Evolutionary conservation across 768 basidiomycete species (phyloP).

Genomic region (Amylocystis lapponica): DNA sequence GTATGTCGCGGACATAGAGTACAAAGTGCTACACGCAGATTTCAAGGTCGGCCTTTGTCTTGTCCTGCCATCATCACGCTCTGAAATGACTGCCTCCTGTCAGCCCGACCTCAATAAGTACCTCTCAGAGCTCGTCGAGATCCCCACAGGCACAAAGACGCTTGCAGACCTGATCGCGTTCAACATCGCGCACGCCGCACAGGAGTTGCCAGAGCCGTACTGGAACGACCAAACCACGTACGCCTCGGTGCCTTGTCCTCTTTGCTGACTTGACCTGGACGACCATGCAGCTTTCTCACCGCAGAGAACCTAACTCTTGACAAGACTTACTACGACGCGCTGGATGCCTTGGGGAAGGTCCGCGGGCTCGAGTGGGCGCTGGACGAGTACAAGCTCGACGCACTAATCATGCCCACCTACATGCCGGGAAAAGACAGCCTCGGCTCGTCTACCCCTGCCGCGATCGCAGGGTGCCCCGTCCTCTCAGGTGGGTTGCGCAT

Average conservation of each 20-base stretch:
- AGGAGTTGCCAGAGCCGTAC: slow-evolving; percentile 37
- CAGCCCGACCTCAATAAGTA: slow-evolving; percentile 54
- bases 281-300: slow-evolving; percentile 19
- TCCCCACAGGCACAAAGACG: slow-evolving; percentile 50
- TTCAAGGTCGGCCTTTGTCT: slow-evolving; percentile 42
- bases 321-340: slow-evolving; percentile 25
- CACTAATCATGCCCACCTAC: slow-evolving; percentile 21
- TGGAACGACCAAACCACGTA: slow-evolving; percentile 32
- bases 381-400: slow-evolving; percentile 26
- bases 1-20: slow-evolving; percentile 43
- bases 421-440: too few species aligned
- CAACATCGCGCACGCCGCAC: slow-evolving; percentile 42
- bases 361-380: slow-evolving; percentile 31
- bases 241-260: not conserved
- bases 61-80: not conserved
- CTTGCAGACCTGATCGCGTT: slow-evolving; percentile 54
- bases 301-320: slow-evolving; percentile 21
- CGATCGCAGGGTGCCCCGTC: slow-evolving; percentile 62
- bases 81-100: slow-evolving; percentile 3
- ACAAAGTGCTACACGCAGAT: slow-evolving; percentile 46
- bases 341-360: slow-evolving; percentile 25
- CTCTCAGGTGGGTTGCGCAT: slow-evolving; percentile 40
- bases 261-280: not conserved
- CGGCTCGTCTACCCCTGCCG: slow-evolving; percentile 30
- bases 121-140: slow-evolving; percentile 38